Base-by-base conservation (phyloP, 2,329 filamentous ascomycete genomes). In the Juglanconis oblonga region DNA sequence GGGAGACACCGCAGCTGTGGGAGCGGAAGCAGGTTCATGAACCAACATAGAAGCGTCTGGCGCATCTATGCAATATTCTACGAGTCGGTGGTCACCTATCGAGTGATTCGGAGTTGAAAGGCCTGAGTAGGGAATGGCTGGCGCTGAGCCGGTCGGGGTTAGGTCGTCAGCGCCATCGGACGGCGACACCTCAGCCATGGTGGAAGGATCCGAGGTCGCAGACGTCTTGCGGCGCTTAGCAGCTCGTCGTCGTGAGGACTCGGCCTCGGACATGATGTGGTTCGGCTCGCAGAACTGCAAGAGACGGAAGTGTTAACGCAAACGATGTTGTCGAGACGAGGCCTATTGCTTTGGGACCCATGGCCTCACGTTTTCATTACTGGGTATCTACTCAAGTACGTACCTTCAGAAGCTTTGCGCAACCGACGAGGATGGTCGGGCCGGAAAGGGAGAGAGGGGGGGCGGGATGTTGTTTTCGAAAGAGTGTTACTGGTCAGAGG, bases 171-270 rank as follows among this genome's bases (percentile, higher is more conserved):
- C 11, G 29, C 36, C 10, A 13, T 24, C 35, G 4, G 45, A 55
- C 8, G 8, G 24, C 44, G 44, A 32, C 3, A 8, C 5, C n/a
- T 38, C 24, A 14, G 36, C 5, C n/a, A 17, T 31, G 5, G n/a
- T 31, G 17, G 33, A n/a, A n/a, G 9, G n/a, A 14, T 44, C 50
- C 24, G 61, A 53, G 29, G 35, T 47, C 33, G 31, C 7, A 13
- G 57, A 57, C 61, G 57, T 61, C 45, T 55, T 62, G 50, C 61
- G 57, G 45, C 61, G 61, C 58, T 62, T 61, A 61, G 57, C 57
- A 53, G 61, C 52, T 51, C 44, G 52, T 55, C 13, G 38, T 35
- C 17, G 29, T 7, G 33, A 52, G 38, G 48, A 40, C 33, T 35
- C 42, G 32, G 45, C 13, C 10, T 45, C 54, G 33, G 57, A 54